Evolutionary conservation across 805 yeast species (phyloP), one percentile per base, ranked within the genome.

Genomic region (Naumovozyma castellii): DNA sequence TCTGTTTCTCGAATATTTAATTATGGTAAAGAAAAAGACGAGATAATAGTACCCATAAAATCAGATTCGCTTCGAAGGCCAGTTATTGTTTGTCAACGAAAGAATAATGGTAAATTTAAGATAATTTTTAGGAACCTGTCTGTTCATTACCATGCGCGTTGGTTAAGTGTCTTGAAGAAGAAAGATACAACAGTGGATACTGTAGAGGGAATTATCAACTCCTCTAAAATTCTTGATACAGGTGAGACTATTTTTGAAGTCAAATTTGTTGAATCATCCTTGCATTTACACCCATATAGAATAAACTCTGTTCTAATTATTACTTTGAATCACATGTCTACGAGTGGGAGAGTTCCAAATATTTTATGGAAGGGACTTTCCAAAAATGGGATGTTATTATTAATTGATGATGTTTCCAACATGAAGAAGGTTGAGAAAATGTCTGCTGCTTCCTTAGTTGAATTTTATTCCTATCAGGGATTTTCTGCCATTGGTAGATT

Each of bases 211-310:
- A 19, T 16, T 28, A 20, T 15, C 19, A 2, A 10, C 9, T 19
- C 32, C 18, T 15, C 34, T 14, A 35, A 28, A 18, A 25, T 14
- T 4, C 1, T 35, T 25, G 37, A 3, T 5, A 3, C 32, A 9
- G 27, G 35, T 28, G 17, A 29, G 17, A 37, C 39, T n/a, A 27
- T 41, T 32, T 20, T 35, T 14, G 59, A 56, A 17, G n/a, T 61
- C 14, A 60, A 52, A 36, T 40, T 62, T 12, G 53, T 69, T 10
- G 82, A 82, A 43, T 72, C 80, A 42, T 66, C 75, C 0, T 43
- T 85, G 27, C 83, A 83, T 0, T 52, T 85, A 18, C 71, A 67
- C 19, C 94, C 96, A 0, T 74, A 75, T 6, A 59, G 79, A 39
- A 54, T 85, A n/a, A 76, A 77, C 43, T 70, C 78, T 0, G 57